These are phyloP conservation scores for Lactarius quietus DNA, from an alignment of 768 basidiomycete genomes.

Conservation along the genomic window DNA sequence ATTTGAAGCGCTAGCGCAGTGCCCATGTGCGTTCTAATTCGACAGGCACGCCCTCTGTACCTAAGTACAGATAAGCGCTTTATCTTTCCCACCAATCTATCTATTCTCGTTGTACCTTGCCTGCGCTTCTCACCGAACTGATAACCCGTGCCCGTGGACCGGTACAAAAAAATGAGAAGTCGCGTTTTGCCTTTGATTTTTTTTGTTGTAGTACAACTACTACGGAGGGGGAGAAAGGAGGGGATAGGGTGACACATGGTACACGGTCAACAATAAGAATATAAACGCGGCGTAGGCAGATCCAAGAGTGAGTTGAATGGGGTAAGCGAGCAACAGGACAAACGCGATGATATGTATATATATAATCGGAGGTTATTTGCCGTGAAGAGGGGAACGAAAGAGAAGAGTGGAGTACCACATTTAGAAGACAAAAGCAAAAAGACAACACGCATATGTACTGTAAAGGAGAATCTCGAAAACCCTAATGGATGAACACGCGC, in stretches of 20 bases:
- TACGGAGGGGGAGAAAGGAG: background rate
- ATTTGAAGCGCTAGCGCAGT: background rate
- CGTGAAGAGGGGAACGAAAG: background rate
- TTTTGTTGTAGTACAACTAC: background rate
- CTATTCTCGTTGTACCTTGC: background rate
- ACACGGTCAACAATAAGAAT: constrained; percentile 23
- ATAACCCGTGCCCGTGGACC: too few relatives aligned
- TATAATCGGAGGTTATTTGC: constrained; percentile 4
- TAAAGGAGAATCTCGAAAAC: constrained; percentile 1
- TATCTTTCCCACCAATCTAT: background rate
- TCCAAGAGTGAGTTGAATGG: constrained; percentile 9
- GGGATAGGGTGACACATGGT: constrained; percentile 10
- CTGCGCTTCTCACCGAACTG: background rate
- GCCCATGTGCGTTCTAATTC: background rate
- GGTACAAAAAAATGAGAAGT: background rate
- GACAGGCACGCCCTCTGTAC: background rate
- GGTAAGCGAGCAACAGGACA: constrained; percentile 4
- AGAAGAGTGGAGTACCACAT: background rate
- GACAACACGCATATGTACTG: background rate
- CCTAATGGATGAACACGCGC: constrained; percentile 8
- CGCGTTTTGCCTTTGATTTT: background rate
- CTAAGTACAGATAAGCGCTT: background rate
- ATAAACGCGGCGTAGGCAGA: constrained; percentile 16
- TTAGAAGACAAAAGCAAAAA: background rate
- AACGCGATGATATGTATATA: background rate